Evolutionary conservation across 2,329 filamentous ascomycete genomes (phyloP).

Genomic region (Aspergillus persii): DNA sequence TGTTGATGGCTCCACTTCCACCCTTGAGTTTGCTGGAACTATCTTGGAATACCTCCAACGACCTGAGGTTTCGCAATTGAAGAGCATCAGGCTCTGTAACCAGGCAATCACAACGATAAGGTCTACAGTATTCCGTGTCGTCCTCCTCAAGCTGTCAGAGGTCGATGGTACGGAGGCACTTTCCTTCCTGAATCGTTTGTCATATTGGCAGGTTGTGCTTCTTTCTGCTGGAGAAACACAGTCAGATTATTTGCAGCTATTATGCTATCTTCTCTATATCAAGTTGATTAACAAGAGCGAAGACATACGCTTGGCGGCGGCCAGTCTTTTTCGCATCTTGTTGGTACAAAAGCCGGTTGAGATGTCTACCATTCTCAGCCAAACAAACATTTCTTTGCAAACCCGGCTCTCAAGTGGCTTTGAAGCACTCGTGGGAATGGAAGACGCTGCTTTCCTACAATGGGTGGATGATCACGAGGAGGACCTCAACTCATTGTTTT

Average conservation of each 20-base stretch:
- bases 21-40: conserved; percentile 82
- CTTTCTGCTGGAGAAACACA: conserved; percentile 74
- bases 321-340: conserved; percentile 85
- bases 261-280: conserved; percentile 90
- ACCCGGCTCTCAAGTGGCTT: conserved; percentile 72
- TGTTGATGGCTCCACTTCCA: conserved; percentile 76
- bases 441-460: conserved; percentile 79
- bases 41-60: conserved; percentile 86
- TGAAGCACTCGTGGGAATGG: conserved; percentile 78
- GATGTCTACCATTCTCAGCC: conserved; percentile 68
- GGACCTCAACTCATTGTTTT: conserved; percentile 78
- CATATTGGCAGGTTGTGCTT: conserved; percentile 94
- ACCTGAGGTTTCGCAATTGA: conserved; percentile 74
- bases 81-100: conserved; percentile 86
- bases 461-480: conserved; percentile 84
- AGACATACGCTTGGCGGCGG: conserved; percentile 70
- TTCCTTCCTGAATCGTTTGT: conserved; percentile 76
- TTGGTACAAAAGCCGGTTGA: conserved; percentile 90
- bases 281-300: conserved; percentile 73
- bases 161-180: conserved; percentile 69
- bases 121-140: conserved; percentile 72
- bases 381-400: conserved; percentile 69
- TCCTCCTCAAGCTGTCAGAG: conserved; percentile 79
- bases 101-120: conserved; percentile 77
- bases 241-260: conserved; percentile 75